A percentile compares a stretch with the other conserved stretches of the same genome.
Conservation (phyloP, 257 asterid species). For the Craterostigma plantagineum region DNA sequence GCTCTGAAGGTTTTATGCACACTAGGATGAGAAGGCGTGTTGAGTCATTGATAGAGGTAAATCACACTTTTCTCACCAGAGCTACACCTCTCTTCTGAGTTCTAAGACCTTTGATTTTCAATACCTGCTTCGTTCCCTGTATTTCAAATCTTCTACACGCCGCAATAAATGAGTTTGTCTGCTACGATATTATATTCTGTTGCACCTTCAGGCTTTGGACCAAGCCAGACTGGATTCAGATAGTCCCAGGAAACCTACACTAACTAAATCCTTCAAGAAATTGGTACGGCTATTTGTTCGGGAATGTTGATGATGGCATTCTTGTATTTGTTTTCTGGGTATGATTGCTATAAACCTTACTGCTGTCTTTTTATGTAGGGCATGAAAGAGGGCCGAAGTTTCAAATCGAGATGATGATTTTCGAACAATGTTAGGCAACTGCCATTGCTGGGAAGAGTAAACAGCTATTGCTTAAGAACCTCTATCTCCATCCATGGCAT, state of each 20-base stretch:
- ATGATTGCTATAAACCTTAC: too few species aligned
- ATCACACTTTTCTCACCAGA: not conserved
- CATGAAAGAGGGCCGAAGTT: too few species aligned
- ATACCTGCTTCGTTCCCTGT: not conserved
- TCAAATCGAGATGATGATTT: too few species aligned
- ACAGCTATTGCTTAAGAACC: too few species aligned
- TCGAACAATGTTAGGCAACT: too few species aligned
- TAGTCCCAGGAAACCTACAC: not conserved
- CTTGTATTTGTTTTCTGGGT: too few species aligned
- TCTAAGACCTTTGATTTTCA: not conserved
- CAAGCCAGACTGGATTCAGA: not conserved
- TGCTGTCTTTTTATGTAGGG: too few species aligned
- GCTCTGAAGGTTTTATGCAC: constrained; percentile 95
- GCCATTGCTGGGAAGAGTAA: too few species aligned
- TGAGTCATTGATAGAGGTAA: constrained; percentile 77
- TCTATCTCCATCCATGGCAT: too few species aligned
- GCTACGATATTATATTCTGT: not conserved
- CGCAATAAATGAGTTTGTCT: not conserved
- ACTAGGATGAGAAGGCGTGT: constrained; percentile 96
- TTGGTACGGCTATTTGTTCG: too few species aligned
- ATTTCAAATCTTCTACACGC: not conserved
- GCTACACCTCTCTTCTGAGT: not conserved
- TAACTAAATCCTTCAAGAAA: too few species aligned
- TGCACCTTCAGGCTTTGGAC: not conserved
- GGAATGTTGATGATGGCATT: too few species aligned